Base-by-base conservation (phyloP, 2,329 filamentous ascomycete species). In the Cladosporium sp. region DNA sequence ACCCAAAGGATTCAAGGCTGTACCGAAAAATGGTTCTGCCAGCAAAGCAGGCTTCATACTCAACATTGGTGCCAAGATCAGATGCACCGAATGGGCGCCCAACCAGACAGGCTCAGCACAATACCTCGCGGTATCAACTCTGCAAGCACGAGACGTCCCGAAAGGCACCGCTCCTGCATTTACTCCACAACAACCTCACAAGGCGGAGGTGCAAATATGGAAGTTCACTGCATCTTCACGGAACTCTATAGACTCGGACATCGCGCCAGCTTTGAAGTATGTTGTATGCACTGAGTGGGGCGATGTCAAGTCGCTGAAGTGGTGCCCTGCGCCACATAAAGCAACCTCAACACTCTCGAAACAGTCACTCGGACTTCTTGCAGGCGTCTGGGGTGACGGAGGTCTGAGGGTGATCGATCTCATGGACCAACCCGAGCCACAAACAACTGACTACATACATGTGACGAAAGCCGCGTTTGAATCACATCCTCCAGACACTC, bases 241-340 rank as follows among this genome's bases (percentile, higher is more conserved):
- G 0, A 77, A 78, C 15, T 76, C 74, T 2, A 74, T 87, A 7
- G 80, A 86, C 70, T 78, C 79, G 69, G 72, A 70, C 0, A 71
- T 67, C 10, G 71, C 78, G 18, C 86, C 87, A 3, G 72, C 74
- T 54, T 77, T 88, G 51, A 77, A 78, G 30, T 70, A 83, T 41
- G 81, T 84, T 3, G 73, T 88, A n/a, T 87, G 85, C 69, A 82
- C 83, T 2, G 79, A 86, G 26, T 87, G 85, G 81, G 87, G 86
- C 2, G 80, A 85, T 65, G 75, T 87, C 21, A 84, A 81, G 68
- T 77, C 80, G 10, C 76, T 89, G 32, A 79, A 81, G 67, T 90
- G 86, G 86, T 87, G 85, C 73, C 85, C 84, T 12, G 76, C 84
- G 57, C 76, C 28, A 66, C 75, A 54, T 71, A 74, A 28, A 70